Evolutionary conservation across 495 filamentous ascomycete genomes (phyloP).

Genomic region (Xylaria castorea): DNA sequence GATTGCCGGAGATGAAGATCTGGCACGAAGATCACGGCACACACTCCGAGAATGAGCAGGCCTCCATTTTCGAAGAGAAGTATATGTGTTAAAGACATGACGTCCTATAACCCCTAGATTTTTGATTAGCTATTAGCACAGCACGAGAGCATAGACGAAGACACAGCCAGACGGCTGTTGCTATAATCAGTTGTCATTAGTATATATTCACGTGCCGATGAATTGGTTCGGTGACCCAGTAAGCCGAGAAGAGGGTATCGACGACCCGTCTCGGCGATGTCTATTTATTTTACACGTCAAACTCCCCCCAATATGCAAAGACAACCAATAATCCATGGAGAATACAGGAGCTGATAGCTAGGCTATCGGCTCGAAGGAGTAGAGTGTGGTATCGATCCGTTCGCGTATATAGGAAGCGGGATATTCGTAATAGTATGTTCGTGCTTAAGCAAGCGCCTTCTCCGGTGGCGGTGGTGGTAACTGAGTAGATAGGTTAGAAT

Average conservation of each 20-base stretch:
- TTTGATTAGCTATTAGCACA: slow-evolving; percentile 20
- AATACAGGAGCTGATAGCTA: slow-evolving; percentile 46
- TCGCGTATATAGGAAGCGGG: not conserved
- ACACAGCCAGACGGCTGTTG: slow-evolving; percentile 2
- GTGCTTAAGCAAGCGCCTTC: slow-evolving; percentile 45
- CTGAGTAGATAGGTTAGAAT: slow-evolving; percentile 32
- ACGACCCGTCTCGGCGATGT: slow-evolving; percentile 25
- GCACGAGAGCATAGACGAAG: slow-evolving; percentile 27
- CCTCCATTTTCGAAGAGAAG: not conserved
- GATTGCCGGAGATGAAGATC: slow-evolving; percentile 66
- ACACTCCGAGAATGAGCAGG: not conserved
- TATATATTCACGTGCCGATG: slow-evolving; percentile 27
- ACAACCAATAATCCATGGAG: slow-evolving; percentile 29
- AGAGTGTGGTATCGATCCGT: slow-evolving; percentile 38
- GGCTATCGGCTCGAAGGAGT: slow-evolving; percentile 44
- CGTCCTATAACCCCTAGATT: not conserved
- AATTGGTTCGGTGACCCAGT: slow-evolving; percentile 20
- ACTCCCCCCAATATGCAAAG: slow-evolving; percentile 37
- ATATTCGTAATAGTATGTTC: not conserved
- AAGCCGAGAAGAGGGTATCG: slow-evolving; percentile 23
- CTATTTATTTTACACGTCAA: slow-evolving; percentile 38
- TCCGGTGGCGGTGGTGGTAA: slow-evolving; percentile 50
- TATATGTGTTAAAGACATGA: not conserved
- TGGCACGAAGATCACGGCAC: slow-evolving; percentile 52
- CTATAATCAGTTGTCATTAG: slow-evolving; percentile 27